Evolutionary conservation across 306 rosid genomes (phyloP).

Genomic region (Corylus avellana): DNA sequence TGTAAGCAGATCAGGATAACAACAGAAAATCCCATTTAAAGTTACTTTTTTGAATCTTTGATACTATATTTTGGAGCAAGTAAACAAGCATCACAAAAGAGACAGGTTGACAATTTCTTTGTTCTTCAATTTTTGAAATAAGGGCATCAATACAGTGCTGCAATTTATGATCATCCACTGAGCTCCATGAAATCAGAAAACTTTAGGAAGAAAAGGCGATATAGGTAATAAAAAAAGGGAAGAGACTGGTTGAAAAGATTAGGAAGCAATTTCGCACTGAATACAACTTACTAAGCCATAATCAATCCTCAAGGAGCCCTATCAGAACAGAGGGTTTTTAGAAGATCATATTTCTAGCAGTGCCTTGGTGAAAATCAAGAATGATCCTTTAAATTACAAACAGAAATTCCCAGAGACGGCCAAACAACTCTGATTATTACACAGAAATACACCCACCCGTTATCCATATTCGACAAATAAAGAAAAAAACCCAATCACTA

Average conservation of each 20-base stretch:
- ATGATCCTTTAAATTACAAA: background rate
- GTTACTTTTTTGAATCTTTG: background rate
- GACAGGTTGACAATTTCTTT: too few relatives aligned
- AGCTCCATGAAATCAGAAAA: background rate
- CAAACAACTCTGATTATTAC: background rate
- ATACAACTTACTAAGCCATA: background rate
- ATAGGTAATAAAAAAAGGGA: background rate
- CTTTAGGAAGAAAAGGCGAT: background rate
- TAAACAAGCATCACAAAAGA: background rate
- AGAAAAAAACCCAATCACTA: background rate
- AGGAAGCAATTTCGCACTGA: background rate
- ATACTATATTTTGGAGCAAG: background rate
- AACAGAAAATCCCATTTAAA: background rate
- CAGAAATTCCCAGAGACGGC: background rate
- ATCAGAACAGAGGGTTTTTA: background rate
- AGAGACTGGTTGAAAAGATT: too few relatives aligned
- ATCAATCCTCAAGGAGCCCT: background rate
- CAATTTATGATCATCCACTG: background rate
- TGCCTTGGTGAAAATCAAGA: background rate
- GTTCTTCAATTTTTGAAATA: too few relatives aligned
- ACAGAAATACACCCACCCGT: background rate
- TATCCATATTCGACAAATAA: background rate
- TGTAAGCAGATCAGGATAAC: constrained; percentile 17
- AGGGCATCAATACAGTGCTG: too few relatives aligned
- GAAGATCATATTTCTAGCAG: too few relatives aligned